phyloP scores from a whole-genome alignment of 2,329 filamentous ascomycete genomes.

The Epichloe elymi region DNA sequence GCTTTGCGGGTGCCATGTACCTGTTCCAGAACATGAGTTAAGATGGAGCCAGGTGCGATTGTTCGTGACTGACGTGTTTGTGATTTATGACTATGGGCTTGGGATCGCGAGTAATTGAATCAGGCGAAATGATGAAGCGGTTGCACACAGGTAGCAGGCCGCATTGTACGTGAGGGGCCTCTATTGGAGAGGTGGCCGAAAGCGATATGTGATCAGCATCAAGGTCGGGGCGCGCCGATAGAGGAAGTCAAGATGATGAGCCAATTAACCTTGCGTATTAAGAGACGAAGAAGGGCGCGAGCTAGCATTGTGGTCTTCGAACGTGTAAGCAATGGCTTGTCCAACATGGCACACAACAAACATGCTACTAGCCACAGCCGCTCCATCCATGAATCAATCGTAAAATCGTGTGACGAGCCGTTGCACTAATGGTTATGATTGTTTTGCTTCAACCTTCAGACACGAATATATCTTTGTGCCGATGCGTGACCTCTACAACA shows the following conservation, averaged over 20 bases:
- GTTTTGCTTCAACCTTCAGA: constrained; percentile 33
- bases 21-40: constrained; percentile 33
- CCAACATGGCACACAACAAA: background rate
- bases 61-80: background rate
- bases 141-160: background rate
- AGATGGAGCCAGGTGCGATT: background rate
- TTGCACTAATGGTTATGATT: background rate
- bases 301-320: background rate
- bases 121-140: background rate
- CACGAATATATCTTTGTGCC: constrained; percentile 63
- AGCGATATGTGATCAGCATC: background rate
- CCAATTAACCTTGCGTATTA: background rate
- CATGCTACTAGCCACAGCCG: background rate
- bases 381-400: background rate
- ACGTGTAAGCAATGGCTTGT: background rate
- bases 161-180: background rate
- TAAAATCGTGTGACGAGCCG: background rate
- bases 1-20: constrained; percentile 42
- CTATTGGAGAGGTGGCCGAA: background rate
- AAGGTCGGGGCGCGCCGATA: background rate
- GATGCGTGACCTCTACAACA: constrained; percentile 77
- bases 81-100: background rate
- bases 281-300: background rate
- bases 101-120: background rate
- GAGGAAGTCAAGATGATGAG: background rate